Evolutionary conservation across 1,284 basidiomycete species (phyloP), one percentile per base, ranked within the genome.

Genomic region (Trametes hirsuta): DNA sequence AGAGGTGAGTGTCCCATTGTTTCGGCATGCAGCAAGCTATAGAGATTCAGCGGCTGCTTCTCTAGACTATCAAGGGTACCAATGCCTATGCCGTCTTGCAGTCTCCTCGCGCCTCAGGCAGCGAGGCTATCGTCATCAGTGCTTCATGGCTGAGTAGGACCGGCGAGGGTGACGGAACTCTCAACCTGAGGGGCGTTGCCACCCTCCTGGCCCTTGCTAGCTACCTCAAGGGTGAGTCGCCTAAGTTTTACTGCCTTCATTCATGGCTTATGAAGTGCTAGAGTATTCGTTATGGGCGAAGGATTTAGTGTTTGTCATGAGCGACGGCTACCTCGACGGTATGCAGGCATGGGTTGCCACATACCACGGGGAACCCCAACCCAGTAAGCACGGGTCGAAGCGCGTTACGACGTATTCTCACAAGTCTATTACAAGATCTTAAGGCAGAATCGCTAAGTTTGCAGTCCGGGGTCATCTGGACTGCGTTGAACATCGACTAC

Each of bases 271-370:
- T 2, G 10, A 18, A 50, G 48, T 42, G 51, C 14, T 65, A 97
- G 95, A 83, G 30, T 92, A 94, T 68, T 94, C 94, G 36, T 81
- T 94, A 55, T 98, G 95, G 95, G 92, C 94, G 0, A 96, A 95
- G 72, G 97, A 99, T 68, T 81, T 99, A 58, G 79, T 98, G 25
- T 91, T 99, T 64, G 86, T 99, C 30, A 78, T 98, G 61, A 91
- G 90, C 50, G 97, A 98, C 65, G 94, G 88, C 1, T 87, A 97
- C 71, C 74, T 95, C 34, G 90, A 95, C 50, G 97, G 97, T 3
- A 91, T 95, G 80, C 91, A 97, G 62, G 95, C 94, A 1, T 99
- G 94, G 88, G 79, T 97, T 30, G 86, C 82, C 49, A 80, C 86
- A 3, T 98, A 97, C 72, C 93, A 97, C 72, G 88, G 85, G 30